A percentile compares a stretch with the other conserved stretches of the same genome.
Conservation (phyloP, 768 basidiomycete species). For the Infundibulicybe gibba region DNA sequence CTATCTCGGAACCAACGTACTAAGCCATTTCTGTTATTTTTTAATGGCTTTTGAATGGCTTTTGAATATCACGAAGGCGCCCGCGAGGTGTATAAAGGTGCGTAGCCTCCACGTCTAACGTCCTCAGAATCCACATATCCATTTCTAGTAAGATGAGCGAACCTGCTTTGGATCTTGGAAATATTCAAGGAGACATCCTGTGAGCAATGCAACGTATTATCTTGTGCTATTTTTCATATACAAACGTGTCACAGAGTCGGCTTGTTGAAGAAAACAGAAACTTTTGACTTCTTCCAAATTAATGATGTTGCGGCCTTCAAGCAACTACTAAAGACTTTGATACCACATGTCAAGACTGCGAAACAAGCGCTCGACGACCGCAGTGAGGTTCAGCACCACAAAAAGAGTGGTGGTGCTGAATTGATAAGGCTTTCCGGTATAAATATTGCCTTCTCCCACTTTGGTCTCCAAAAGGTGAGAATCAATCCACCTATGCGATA, state of each 20-base stretch:
- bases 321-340: slow-evolving; percentile 32
- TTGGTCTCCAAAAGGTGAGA: slow-evolving; percentile 33
- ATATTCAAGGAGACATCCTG: background rate
- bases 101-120: no score
- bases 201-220: background rate
- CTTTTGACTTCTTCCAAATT: slow-evolving; percentile 52
- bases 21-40: no score
- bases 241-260: slow-evolving; percentile 32
- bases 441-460: slow-evolving; percentile 53
- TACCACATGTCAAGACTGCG: slow-evolving; percentile 45
- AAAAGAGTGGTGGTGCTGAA: slow-evolving; percentile 20
- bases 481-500: slow-evolving; percentile 6
- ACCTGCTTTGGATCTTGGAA: background rate
- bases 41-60: no score
- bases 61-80: no score
- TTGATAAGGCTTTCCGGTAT: slow-evolving; percentile 38
- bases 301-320: slow-evolving; percentile 39
- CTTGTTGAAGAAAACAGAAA: slow-evolving; percentile 50
- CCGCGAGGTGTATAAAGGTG: no score
- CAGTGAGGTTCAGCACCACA: slow-evolving; percentile 33
- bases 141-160: no score
- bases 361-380: slow-evolving; percentile 38
- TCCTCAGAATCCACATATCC: no score
- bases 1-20: no score
- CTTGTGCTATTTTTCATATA: background rate